A percentile compares a stretch with the other conserved stretches of the same genome.
phyloP scores from a whole-genome alignment of 768 basidiomycete genomes.

The Lanmaoa rubissima region DNA sequence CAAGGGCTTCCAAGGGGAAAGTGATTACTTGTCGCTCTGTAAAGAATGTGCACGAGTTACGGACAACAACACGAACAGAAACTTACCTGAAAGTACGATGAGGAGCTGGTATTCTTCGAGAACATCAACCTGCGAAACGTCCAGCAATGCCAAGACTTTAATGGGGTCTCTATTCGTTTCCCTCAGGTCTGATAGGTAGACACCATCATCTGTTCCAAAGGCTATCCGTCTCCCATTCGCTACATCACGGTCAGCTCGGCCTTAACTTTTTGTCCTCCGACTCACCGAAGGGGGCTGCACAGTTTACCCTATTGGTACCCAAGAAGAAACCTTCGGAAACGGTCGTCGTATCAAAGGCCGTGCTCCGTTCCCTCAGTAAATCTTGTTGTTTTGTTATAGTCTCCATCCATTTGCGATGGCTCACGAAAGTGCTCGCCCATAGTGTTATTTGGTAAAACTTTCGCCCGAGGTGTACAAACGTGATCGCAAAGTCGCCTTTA shows the following conservation, averaged over 20 bases:
- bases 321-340: conserved; percentile 88
- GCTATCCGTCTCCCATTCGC: conserved; percentile 82
- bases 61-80: background rate
- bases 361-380: conserved; percentile 75
- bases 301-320: conserved; percentile 85
- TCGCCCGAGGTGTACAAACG: conserved; percentile 90
- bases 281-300: conserved; percentile 84
- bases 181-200: conserved; percentile 88
- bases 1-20: conserved; percentile 90
- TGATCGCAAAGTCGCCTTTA: conserved; percentile 89
- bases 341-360: conserved; percentile 80
- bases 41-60: background rate
- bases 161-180: conserved; percentile 78
- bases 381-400: conserved; percentile 88
- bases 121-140: conserved; percentile 94
- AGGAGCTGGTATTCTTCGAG: conserved; percentile 94
- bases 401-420: conserved; percentile 94
- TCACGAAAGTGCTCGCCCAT: conserved; percentile 83
- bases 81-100: conserved; percentile 94
- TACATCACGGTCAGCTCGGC: conserved; percentile 31
- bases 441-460: conserved; percentile 90
- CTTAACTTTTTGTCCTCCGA: conserved; percentile 20
- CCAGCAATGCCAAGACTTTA: conserved; percentile 83
- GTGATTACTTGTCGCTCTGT: conserved; percentile 94
- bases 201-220: conserved; percentile 97